phyloP scores from a whole-genome alignment of 495 filamentous ascomycete genomes.

The Aspergillus diversus region DNA sequence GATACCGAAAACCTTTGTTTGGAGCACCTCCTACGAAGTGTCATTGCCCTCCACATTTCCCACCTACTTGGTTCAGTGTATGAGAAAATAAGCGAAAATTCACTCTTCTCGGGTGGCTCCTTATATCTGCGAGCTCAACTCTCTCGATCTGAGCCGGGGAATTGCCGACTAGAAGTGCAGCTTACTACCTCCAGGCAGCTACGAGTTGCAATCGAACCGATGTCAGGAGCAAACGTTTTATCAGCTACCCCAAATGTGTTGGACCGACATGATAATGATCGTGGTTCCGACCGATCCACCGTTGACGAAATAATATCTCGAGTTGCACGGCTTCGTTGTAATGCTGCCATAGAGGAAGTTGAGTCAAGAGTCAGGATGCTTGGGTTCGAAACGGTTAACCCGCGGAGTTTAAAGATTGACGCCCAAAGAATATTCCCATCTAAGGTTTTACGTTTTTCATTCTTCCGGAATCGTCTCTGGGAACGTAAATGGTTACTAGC shows the following conservation, averaged over 20 bases:
- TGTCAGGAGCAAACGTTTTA: conserved; percentile 49
- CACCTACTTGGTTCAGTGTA: conserved; percentile 66
- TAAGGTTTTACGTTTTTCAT: conserved; percentile 61
- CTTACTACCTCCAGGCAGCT: conserved; percentile 60
- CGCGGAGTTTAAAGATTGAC: conserved; percentile 58
- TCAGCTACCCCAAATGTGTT: conserved; percentile 39
- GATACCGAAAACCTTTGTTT: conserved; percentile 69
- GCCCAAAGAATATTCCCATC: conserved; percentile 63
- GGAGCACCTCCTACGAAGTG: conserved; percentile 69
- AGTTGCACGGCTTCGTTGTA: conserved; percentile 61
- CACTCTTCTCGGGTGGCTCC: conserved; percentile 59
- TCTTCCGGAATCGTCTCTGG: conserved; percentile 68
- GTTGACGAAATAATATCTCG: conserved; percentile 55
- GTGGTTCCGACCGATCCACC: conserved; percentile 46
- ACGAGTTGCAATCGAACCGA: conserved; percentile 69
- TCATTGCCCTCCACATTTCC: conserved; percentile 74
- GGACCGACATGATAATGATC: conserved; percentile 53
- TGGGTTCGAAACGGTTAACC: conserved; percentile 63
- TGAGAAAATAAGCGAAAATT: conserved; percentile 54
- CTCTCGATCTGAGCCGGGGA: conserved; percentile 60
- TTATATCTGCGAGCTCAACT: conserved; percentile 58
- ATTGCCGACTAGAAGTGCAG: conserved; percentile 70
- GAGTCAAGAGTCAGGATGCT: conserved; percentile 59
- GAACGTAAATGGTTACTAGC: conserved; percentile 67
- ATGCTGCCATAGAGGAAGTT: conserved; percentile 64